These are phyloP conservation scores for Fraxinus angustifolia DNA, from an alignment of 305 asterid genomes.

Conservation along the genomic window DNA sequence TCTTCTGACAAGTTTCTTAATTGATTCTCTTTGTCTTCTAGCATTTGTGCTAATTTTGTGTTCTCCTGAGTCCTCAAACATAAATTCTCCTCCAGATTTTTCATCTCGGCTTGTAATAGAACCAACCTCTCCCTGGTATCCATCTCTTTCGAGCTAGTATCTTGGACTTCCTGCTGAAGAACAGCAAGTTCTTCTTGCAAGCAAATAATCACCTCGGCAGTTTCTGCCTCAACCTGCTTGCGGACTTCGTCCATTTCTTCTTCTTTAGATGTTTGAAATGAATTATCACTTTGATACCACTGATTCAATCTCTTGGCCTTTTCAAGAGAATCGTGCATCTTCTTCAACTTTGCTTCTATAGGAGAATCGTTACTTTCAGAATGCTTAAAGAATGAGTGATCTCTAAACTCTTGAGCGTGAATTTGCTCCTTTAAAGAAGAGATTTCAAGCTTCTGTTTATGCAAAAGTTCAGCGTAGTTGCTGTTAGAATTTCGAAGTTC, in stretches of 20 bases:
- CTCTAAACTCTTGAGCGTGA: slow-evolving; percentile 38
- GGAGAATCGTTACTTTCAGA: slow-evolving; percentile 47
- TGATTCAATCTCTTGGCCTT: slow-evolving; percentile 72
- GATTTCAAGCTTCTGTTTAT: slow-evolving; percentile 57
- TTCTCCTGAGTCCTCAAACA: slow-evolving; percentile 46
- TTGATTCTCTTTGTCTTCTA: slow-evolving; percentile 56
- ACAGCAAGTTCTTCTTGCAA: slow-evolving; percentile 84
- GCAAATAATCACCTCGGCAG: slow-evolving; percentile 95
- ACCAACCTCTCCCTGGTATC: slow-evolving; percentile 51
- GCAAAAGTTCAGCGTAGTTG: slow-evolving; percentile 43
- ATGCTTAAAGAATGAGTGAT: slow-evolving; percentile 37
- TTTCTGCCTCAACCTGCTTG: slow-evolving; percentile 94
- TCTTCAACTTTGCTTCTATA: slow-evolving; percentile 69
- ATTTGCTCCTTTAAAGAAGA: slow-evolving; percentile 47
- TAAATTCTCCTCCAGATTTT: slow-evolving; percentile 46
- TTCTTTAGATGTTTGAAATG: slow-evolving; percentile 54
- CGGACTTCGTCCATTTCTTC: slow-evolving; percentile 82
- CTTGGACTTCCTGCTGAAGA: slow-evolving; percentile 78
- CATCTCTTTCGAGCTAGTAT: slow-evolving; percentile 58
- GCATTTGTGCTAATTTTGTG: slow-evolving; percentile 41
- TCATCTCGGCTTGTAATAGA: slow-evolving; percentile 44
- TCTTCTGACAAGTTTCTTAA: slow-evolving; percentile 43
- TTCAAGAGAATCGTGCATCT: slow-evolving; percentile 85
- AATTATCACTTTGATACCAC: slow-evolving; percentile 58
- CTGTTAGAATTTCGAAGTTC: slow-evolving; percentile 53